Evolutionary conservation across 306 rosid species (phyloP).

Genomic region (Fragaria iinumae): DNA sequence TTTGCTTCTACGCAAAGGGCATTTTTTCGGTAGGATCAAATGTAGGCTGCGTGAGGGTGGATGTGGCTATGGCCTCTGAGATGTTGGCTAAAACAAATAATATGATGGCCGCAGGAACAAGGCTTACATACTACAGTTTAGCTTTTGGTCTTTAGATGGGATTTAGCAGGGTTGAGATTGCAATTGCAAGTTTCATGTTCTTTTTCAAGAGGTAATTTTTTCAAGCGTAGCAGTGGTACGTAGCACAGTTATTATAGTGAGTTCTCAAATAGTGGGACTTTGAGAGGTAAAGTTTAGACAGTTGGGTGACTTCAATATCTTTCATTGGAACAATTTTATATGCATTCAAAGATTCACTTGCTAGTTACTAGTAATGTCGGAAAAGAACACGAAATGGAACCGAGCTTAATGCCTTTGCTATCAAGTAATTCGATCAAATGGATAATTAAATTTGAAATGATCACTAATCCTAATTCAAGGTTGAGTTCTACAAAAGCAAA

Average conservation of each 20-base stretch:
- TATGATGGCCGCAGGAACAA: slow-evolving; percentile 45
- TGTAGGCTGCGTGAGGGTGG: slow-evolving; percentile 41
- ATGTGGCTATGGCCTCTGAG: slow-evolving; percentile 56
- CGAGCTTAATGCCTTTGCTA: no score
- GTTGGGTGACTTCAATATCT: neutral
- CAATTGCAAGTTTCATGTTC: neutral
- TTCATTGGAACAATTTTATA: neutral
- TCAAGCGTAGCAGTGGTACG: no score
- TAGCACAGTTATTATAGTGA: no score
- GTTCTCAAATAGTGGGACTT: no score
- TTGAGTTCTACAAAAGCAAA: no score
- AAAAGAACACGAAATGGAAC: neutral
- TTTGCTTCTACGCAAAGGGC: slow-evolving; percentile 58
- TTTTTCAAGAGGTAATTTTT: no score
- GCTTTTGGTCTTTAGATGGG: neutral
- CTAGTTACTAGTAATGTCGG: neutral
- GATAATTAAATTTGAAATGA: no score
- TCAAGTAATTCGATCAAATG: no score
- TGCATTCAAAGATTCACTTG: no score
- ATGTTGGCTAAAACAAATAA: slow-evolving; percentile 55
- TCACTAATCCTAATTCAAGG: neutral
- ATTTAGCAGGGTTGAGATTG: neutral
- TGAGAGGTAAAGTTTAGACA: no score
- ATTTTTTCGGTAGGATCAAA: slow-evolving; percentile 41
- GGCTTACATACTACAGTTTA: neutral